Percentiles rank a stretch among this genome's conserved stretches.
Evolutionary conservation across 75 land plant species (phyloP).

Genomic region (Picea sitchensis): DNA sequence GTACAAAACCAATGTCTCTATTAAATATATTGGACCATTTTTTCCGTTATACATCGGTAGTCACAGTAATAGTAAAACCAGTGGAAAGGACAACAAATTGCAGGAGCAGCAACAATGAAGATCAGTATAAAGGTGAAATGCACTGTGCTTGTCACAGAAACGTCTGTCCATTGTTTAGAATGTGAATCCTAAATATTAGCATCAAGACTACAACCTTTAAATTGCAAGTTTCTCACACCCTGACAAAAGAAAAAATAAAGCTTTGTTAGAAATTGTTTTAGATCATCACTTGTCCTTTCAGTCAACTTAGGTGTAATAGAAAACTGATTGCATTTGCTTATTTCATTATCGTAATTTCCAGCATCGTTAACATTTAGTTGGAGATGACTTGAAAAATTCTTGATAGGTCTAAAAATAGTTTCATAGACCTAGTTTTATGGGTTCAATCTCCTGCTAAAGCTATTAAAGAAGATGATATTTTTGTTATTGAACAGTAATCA

Average conservation of each 20-base stretch:
- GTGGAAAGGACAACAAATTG: not conserved
- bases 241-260: not conserved
- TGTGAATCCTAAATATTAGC: not conserved
- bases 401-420: not conserved
- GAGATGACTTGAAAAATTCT: not conserved
- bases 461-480: not conserved
- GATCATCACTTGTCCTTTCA: not conserved
- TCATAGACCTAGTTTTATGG: not conserved
- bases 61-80: not conserved
- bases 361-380: not conserved
- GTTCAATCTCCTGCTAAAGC: not conserved
- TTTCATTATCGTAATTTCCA: not conserved
- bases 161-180: not conserved
- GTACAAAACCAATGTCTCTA: not conserved
- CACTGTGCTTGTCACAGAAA: constrained; percentile 4
- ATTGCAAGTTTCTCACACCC: not conserved
- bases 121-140: not conserved
- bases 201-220: not conserved
- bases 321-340: not conserved
- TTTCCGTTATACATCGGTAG: not conserved
- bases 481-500: not conserved
- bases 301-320: not conserved
- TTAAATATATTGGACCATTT: not conserved
- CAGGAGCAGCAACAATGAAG: not conserved
- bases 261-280: not conserved